phyloP scores from a whole-genome alignment of 164 flowering plant genomes.

The Nymphaea thermarum region DNA sequence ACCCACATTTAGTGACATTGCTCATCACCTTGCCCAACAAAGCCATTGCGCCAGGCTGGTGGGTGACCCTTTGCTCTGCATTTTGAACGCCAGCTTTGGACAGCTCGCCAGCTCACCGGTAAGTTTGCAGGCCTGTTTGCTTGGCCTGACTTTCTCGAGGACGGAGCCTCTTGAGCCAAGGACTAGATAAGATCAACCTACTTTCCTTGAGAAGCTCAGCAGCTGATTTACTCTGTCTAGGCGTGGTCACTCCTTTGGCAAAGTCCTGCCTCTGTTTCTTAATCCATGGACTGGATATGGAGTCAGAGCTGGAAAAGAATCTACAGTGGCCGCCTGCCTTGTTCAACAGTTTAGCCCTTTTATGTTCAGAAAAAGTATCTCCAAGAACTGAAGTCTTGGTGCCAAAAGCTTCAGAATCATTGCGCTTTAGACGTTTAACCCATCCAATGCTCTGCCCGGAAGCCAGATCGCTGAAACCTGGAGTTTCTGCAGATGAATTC shows the following conservation, averaged over 20 bases:
- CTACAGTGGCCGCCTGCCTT: too few relatives aligned
- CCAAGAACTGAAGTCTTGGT: too few relatives aligned
- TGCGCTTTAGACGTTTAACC: too few relatives aligned
- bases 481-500: too few relatives aligned
- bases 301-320: too few relatives aligned
- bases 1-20: background rate
- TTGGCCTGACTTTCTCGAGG: background rate
- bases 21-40: background rate
- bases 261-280: too few relatives aligned
- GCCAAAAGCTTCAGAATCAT: too few relatives aligned
- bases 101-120: background rate
- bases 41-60: background rate
- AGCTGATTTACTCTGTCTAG: background rate
- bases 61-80: background rate
- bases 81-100: background rate
- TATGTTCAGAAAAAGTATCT: too few relatives aligned
- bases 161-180: background rate
- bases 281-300: too few relatives aligned
- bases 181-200: background rate
- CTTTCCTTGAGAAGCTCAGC: background rate
- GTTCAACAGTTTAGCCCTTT: too few relatives aligned
- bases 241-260: background rate
- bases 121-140: background rate
- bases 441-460: too few relatives aligned
- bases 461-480: too few relatives aligned